Evolutionary conservation across 768 basidiomycete species (phyloP), one percentile per base, ranked within the genome.

Genomic region (Melanogaster broomeanus): DNA sequence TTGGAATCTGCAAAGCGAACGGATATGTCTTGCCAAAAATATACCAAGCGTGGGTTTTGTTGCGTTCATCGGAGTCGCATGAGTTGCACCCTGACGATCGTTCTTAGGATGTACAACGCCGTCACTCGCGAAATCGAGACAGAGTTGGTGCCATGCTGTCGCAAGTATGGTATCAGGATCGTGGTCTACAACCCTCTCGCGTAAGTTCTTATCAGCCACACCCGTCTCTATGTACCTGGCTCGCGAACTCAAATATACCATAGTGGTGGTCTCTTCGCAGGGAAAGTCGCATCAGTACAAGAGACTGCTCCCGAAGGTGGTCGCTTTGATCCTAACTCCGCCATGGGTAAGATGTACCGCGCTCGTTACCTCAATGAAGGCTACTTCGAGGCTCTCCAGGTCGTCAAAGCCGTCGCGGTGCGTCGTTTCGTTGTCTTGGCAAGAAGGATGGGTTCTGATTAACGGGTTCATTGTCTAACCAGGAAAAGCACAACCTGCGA

Each of bases 161-260:
- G 81, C 34, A 82, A 84, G 60, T 83, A 73, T 51, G 79, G 78
- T 7, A 73, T 84, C 40, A 75, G 79, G 38, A 74, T 84, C 53
- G 80, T 82, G 39, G 74, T 77, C 45, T 84, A 80, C 58, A 83
- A 79, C 53, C 80, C 82, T 41, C 68, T 85, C 49, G 81, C 74
- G 72, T 77, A 52, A 38, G 65, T 66, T 49, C 19, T 18, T 35
- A 11, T 27, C 18, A 3, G 25, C 16, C 45, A 12, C 39, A 0
- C 15, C 22, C 16, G 9, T 3, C n/a, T 42, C 3, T 39, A 27
- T 30, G 2, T 24, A 2, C 0, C 34, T 44, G 3, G 50, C 34
- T 30, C 9, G 6, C 37, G 21, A n/a, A 34, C 19, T 25, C 34
- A 25, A 5, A 37, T 7, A 15, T 18, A 30, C 35, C 34, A 21